Conservation (phyloP, 1,284 basidiomycete species). For the Sphagnurus paluster region DNA sequence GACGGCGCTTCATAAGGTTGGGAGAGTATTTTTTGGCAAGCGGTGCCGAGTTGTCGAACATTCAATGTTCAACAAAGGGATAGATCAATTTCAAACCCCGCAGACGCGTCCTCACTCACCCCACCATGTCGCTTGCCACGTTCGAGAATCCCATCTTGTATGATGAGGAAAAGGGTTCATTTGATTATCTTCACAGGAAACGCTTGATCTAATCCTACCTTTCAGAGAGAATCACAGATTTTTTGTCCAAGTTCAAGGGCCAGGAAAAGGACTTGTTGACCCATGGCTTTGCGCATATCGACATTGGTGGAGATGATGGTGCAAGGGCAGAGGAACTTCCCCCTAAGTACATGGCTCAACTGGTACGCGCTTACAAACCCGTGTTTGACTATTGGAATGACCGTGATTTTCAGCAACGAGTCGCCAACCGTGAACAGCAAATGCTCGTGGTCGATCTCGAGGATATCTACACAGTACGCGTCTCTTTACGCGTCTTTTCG, state of each 20-base stretch:
- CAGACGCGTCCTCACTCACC: conserved; percentile 25
- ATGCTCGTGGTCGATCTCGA: conserved; percentile 83
- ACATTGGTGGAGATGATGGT: conserved; percentile 58
- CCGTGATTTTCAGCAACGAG: conserved; percentile 65
- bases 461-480: conserved; percentile 67
- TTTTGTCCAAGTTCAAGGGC: conserved; percentile 67
- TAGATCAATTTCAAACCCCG: conserved; percentile 34
- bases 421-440: conserved; percentile 91
- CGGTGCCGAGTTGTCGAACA: too few species aligned
- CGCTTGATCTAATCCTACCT: conserved; percentile 12
- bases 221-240: conserved; percentile 66
- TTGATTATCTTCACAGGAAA: neutral
- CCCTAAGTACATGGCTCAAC: conserved; percentile 87
- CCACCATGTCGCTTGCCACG: conserved; percentile 49
- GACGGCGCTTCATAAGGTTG: conserved; percentile 19
- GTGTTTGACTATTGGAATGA: conserved; percentile 25
- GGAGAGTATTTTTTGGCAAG: neutral
- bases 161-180: conserved; percentile 47
- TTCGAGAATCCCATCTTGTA: conserved; percentile 47
- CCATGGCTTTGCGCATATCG: conserved; percentile 69
- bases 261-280: conserved; percentile 70
- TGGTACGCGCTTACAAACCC: conserved; percentile 58
- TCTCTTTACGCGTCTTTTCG: conserved; percentile 12
- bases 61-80: conserved; percentile 14
- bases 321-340: conserved; percentile 38